These are phyloP conservation scores for Staphylotrichum longicolle DNA, from an alignment of 495 filamentous ascomycete species.

Conservation along the genomic window DNA sequence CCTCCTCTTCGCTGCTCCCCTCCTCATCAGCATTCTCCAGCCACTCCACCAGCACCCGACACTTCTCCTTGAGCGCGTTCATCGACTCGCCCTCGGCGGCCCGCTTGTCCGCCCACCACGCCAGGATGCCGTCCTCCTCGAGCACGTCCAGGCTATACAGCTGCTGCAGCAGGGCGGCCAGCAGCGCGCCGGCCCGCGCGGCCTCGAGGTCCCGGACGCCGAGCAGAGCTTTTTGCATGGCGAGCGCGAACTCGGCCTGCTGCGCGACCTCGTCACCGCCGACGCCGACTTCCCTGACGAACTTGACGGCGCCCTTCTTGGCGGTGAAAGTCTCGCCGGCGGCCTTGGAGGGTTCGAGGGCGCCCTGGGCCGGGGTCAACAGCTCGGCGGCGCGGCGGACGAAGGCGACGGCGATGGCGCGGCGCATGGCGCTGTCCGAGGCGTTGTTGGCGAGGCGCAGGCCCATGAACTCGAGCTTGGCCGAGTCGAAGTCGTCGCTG, in stretches of 20 bases:
- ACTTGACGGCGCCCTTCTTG: conserved; percentile 48
- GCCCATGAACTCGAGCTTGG: conserved; percentile 85
- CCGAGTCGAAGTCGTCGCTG: conserved; percentile 75
- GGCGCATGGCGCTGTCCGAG: conserved; percentile 80
- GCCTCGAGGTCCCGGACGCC: conserved; percentile 52
- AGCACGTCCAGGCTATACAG: conserved; percentile 81
- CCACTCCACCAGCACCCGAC: conserved; percentile 80
- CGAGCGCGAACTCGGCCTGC: conserved; percentile 80
- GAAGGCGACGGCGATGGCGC: conserved; percentile 80
- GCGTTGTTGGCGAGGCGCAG: conserved; percentile 87
- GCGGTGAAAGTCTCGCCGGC: conserved; percentile 56
- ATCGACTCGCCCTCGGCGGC: conserved; percentile 63
- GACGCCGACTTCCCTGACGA: conserved; percentile 52
- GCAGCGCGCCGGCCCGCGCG: conserved; percentile 55
- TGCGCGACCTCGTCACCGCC: conserved; percentile 47
- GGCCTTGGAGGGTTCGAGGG: conserved; percentile 59
- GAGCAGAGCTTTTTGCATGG: conserved; percentile 75
- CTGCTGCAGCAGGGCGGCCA: conserved; percentile 73
- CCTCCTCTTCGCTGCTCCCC: conserved; percentile 69
- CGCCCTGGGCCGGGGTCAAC: conserved; percentile 53
- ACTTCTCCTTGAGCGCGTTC: conserved; percentile 65
- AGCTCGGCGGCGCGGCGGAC: conserved; percentile 76
- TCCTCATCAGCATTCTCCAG: conserved; percentile 80
- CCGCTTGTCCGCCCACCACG: conserved; percentile 80
- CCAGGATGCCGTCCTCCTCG: conserved; percentile 82